Conservation (phyloP, 192 early-diverging fungal genomes). For the Piromyces finnis region DNA sequence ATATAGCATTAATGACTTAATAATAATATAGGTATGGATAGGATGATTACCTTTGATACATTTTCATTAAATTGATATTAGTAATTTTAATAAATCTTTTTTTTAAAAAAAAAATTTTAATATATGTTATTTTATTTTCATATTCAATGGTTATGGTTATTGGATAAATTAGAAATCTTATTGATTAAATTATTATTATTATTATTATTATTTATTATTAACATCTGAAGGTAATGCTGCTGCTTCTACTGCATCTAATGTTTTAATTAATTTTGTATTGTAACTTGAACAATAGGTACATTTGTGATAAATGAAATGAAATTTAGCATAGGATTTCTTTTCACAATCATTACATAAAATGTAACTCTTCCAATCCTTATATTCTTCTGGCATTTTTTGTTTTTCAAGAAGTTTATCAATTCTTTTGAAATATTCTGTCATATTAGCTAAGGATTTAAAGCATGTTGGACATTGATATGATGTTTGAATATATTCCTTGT, state of each 20-base stretch:
- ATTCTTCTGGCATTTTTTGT: constrained; percentile 83
- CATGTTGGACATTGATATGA: constrained; percentile 95
- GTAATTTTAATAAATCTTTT: too few species aligned
- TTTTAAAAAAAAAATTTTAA: too few species aligned
- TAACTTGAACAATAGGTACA: constrained; percentile 18
- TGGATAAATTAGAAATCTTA: too few species aligned
- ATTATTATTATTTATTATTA: too few species aligned
- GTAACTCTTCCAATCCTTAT: constrained; percentile 43
- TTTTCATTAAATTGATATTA: too few species aligned
- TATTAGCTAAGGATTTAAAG: constrained; percentile 74
- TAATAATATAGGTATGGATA: too few species aligned
- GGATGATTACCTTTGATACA: too few species aligned
- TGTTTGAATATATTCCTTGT: constrained; percentile 62
- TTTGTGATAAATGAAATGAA: constrained; percentile 94
- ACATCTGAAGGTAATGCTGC: background rate
- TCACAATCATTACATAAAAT: constrained; percentile 96
- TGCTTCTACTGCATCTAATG: background rate
- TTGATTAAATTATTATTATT: too few species aligned
- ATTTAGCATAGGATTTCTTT: constrained; percentile 60
- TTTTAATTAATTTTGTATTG: background rate
- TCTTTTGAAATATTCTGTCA: constrained; percentile 56
- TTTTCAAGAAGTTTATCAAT: constrained; percentile 61
- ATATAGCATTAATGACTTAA: too few species aligned
- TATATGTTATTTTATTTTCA: too few species aligned
- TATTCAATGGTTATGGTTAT: too few species aligned